Percentiles rank a stretch among this genome's conserved stretches.
phyloP scores from a whole-genome alignment of 2,329 filamentous ascomycete species.

The Fusarium staphyleae region DNA sequence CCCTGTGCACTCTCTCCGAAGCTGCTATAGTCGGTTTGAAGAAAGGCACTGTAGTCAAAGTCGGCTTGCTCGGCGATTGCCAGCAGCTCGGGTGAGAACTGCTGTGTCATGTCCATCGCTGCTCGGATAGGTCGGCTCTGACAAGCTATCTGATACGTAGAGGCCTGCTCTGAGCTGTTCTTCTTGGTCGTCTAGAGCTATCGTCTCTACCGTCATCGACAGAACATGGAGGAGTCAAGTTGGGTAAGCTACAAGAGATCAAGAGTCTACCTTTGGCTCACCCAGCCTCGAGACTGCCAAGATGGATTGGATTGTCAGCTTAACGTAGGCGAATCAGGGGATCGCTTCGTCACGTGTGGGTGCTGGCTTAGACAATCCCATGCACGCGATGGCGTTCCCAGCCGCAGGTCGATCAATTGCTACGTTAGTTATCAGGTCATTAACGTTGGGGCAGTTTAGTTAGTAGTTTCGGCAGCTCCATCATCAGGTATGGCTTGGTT shows the following conservation, averaged over 20 bases:
- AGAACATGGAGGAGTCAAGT: background rate
- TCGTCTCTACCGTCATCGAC: background rate
- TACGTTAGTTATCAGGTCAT: no score
- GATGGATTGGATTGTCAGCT: no score
- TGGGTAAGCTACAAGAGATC: background rate
- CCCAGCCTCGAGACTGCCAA: slow-evolving; percentile 3
- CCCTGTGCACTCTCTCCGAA: slow-evolving; percentile 32
- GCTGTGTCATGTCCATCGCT: slow-evolving; percentile 43
- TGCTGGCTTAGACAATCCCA: slow-evolving; percentile 18
- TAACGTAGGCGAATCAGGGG: slow-evolving; percentile 31
- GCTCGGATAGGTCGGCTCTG: no score
- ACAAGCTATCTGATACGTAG: background rate
- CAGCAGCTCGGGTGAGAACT: slow-evolving; percentile 41
- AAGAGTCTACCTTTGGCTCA: slow-evolving; percentile 9
- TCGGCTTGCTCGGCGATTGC: slow-evolving; percentile 42
- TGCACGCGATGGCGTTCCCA: slow-evolving; percentile 14
- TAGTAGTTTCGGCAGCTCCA: background rate
- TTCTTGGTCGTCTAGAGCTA: background rate
- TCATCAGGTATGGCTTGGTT: background rate
- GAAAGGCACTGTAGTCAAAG: slow-evolving; percentile 51
- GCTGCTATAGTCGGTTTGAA: slow-evolving; percentile 42
- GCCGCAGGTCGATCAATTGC: slow-evolving; percentile 3
- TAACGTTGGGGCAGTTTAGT: background rate
- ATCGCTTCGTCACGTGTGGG: slow-evolving; percentile 33
- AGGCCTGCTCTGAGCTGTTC: background rate